Evolutionary conservation across 257 asterid species (phyloP).

Genomic region (Osmanthus fragrans): DNA sequence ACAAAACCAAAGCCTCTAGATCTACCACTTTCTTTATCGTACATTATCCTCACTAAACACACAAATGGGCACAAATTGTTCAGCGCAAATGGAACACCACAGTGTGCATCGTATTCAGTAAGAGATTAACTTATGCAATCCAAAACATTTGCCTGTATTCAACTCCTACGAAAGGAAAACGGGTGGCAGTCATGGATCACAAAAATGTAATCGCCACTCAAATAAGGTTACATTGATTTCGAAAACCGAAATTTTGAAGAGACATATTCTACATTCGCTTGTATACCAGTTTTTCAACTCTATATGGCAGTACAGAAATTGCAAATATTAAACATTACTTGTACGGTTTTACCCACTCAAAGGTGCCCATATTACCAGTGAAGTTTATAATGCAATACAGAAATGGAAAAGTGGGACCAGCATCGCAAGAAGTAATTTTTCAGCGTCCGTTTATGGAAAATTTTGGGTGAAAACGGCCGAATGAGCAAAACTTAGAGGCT

Average conservation of each 20-base stretch:
- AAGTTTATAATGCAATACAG: not conserved
- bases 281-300: not conserved
- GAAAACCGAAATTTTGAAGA: not conserved
- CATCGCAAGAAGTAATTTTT: too few species aligned
- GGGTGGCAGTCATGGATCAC: not conserved
- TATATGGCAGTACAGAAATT: not conserved
- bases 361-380: not conserved
- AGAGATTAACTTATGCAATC: not conserved
- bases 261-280: not conserved
- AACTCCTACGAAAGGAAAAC: not conserved
- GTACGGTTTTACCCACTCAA: not conserved
- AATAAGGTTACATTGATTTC: not conserved
- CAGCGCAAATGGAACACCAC: not conserved
- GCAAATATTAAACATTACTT: not conserved
- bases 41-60: constrained; percentile 41
- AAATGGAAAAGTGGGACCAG: too few species aligned
- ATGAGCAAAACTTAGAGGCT: too few species aligned
- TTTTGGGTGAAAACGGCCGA: too few species aligned
- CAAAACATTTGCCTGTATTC: not conserved
- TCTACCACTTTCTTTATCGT: constrained; percentile 45
- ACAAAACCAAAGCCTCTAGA: constrained; percentile 57
- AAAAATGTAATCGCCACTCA: too few species aligned
- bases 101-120: not conserved
- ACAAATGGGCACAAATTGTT: not conserved
- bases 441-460: too few species aligned